phyloP scores from a whole-genome alignment of 495 filamentous ascomycete genomes.

The Xylaria bambusicola region DNA sequence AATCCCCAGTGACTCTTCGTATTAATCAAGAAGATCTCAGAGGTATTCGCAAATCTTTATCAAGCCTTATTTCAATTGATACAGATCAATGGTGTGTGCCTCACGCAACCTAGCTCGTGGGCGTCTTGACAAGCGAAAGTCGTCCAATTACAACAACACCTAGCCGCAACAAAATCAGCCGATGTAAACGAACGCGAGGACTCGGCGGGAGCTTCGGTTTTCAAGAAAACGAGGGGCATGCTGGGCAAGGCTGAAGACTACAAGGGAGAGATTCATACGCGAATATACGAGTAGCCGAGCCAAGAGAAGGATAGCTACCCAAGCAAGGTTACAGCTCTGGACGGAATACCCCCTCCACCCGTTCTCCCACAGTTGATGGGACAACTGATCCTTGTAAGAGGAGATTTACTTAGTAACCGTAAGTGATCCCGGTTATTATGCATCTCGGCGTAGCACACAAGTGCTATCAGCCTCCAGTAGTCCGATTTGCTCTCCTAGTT shows the following conservation, averaged over 20 bases:
- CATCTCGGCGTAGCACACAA: slow-evolving; percentile 8
- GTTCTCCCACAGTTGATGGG: not conserved
- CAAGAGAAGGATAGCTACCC: slow-evolving; percentile 3
- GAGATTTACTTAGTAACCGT: not conserved
- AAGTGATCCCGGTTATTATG: slow-evolving; percentile 9
- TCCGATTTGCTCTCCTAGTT: slow-evolving; percentile 4
- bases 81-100: too few relatives aligned
- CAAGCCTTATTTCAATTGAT: too few relatives aligned
- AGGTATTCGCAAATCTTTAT: too few relatives aligned
- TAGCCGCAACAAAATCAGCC: not conserved
- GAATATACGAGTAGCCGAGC: slow-evolving; percentile 4
- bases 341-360: slow-evolving; percentile 7
- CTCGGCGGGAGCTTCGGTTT: not conserved
- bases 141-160: not conserved
- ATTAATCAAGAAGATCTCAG: not conserved
- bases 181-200: slow-evolving; percentile 10
- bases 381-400: slow-evolving; percentile 14
- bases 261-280: not conserved
- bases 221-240: slow-evolving; percentile 10
- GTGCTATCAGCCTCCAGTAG: not conserved
- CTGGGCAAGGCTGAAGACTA: slow-evolving; percentile 16
- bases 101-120: not conserved
- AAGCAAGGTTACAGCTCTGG: slow-evolving; percentile 9
- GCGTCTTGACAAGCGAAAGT: not conserved
- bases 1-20: not conserved